Percentiles rank a stretch among this genome's conserved stretches.
These are phyloP conservation scores for Trichoderma oligosporum DNA, from an alignment of 2,329 filamentous ascomycete species.

Conservation along the genomic window DNA sequence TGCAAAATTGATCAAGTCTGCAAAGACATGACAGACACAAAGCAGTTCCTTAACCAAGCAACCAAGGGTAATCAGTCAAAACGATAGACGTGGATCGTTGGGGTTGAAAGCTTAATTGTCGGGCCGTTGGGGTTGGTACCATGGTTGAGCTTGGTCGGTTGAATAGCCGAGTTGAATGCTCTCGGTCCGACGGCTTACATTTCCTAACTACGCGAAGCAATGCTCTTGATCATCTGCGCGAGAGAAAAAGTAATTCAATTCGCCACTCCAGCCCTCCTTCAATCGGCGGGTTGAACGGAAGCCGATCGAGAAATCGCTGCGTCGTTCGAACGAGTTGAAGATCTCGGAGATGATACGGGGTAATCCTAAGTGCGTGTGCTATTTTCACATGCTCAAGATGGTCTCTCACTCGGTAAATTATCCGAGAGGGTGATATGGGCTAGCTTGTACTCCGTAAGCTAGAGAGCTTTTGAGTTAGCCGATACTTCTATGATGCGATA, in stretches of 20 bases:
- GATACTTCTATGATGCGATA: not conserved
- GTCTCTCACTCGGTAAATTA: constrained; percentile 12
- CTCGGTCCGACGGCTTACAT: constrained; percentile 4
- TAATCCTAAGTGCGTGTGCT: not conserved
- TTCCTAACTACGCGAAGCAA: not conserved
- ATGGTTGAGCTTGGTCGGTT: not conserved
- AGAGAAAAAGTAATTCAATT: not conserved
- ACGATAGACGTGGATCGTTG: not conserved
- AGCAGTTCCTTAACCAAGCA: no score
- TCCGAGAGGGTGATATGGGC: constrained; percentile 6
- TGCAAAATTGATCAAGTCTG: no score
- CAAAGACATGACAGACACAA: no score
- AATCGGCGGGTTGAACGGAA: not conserved
- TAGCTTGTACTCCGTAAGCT: not conserved
- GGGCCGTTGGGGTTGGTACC: not conserved
- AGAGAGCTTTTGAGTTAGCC: constrained; percentile 8
- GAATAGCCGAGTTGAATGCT: not conserved
- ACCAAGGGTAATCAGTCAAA: not conserved
- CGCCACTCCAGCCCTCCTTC: not conserved
- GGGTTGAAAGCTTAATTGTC: not conserved
- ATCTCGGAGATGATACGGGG: not conserved
- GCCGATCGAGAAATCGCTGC: not conserved
- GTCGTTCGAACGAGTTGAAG: not conserved
- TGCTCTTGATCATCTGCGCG: not conserved
- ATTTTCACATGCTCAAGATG: constrained; percentile 13